Conservation (phyloP, 2,329 filamentous ascomycete genomes). For the Passalora sequoiae region DNA sequence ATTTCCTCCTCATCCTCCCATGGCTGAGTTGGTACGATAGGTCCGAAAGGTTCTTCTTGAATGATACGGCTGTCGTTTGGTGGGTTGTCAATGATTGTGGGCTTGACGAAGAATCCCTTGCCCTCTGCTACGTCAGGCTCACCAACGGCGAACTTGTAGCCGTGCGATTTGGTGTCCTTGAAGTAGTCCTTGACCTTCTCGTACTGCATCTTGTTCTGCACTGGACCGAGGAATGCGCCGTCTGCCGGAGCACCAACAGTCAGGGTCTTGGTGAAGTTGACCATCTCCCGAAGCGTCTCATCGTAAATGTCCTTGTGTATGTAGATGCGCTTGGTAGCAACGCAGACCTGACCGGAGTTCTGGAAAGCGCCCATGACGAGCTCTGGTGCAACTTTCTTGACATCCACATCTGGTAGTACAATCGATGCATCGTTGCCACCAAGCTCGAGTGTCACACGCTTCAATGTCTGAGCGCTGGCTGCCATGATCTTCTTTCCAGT, state of each 20-base stretch:
- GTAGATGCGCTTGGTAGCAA: constrained; percentile 52
- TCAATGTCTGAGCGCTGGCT: constrained; percentile 53
- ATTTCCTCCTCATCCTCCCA: constrained; percentile 47
- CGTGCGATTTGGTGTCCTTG: constrained; percentile 35
- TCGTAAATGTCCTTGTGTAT: constrained; percentile 53
- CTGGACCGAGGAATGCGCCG: constrained; percentile 51
- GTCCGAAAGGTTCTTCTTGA: constrained; percentile 49
- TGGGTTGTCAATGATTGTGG: constrained; percentile 46
- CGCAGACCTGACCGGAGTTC: constrained; percentile 55
- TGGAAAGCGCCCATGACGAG: constrained; percentile 52
- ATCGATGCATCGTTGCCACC: constrained; percentile 60
- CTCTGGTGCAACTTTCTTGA: constrained; percentile 46
- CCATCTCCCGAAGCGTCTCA: constrained; percentile 45
- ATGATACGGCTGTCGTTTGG: constrained; percentile 38
- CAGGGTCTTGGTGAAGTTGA: constrained; percentile 41
- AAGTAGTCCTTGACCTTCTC: constrained; percentile 45
- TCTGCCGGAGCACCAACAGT: constrained; percentile 41
- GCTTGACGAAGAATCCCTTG: constrained; percentile 41
- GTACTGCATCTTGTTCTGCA: constrained; percentile 55
- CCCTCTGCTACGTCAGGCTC: constrained; percentile 44
- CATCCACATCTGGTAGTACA: constrained; percentile 54
- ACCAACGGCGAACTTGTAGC: constrained; percentile 51
- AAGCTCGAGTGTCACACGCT: constrained; percentile 58
- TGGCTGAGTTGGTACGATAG: constrained; percentile 45
- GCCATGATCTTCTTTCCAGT: constrained; percentile 60